phyloP scores from a whole-genome alignment of 2,329 filamentous ascomycete genomes.

The Pestalotiopsis sp. region DNA sequence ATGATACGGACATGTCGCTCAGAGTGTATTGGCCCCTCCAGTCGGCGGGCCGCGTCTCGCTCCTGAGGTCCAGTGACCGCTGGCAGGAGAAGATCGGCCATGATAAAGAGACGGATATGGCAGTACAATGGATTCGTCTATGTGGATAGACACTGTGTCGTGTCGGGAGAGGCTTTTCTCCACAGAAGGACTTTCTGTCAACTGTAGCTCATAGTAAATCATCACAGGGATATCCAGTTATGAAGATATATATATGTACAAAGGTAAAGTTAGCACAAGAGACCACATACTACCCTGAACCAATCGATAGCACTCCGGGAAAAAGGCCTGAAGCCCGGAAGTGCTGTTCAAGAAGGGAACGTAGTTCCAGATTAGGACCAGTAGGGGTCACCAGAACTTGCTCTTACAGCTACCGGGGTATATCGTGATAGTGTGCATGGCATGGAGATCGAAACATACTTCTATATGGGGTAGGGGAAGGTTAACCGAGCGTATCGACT shows the following conservation, averaged over 20 bases:
- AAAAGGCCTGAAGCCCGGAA: neutral
- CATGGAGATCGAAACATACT: neutral
- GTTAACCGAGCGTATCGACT: neutral
- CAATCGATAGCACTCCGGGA: neutral
- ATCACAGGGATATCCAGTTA: neutral
- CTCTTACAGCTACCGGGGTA: neutral
- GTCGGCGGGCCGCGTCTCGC: conserved; percentile 1
- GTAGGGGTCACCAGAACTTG: neutral
- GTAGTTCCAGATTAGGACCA: neutral
- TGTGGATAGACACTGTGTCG: no score
- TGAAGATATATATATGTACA: neutral
- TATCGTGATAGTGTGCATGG: neutral
- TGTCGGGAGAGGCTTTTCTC: no score
- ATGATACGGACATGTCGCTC: conserved; percentile 32
- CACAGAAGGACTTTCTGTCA: no score
- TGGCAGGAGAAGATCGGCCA: conserved; percentile 5
- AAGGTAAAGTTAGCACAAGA: neutral
- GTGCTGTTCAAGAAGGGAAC: conserved; percentile 3
- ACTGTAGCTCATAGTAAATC: neutral
- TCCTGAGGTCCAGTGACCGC: conserved; percentile 1
- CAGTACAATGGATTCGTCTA: neutral
- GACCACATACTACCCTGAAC: neutral
- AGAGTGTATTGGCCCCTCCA: conserved; percentile 19
- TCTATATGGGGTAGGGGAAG: neutral
- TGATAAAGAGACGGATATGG: neutral